phyloP scores from a whole-genome alignment of 345 rosid species.

The Luvunga scandens region DNA sequence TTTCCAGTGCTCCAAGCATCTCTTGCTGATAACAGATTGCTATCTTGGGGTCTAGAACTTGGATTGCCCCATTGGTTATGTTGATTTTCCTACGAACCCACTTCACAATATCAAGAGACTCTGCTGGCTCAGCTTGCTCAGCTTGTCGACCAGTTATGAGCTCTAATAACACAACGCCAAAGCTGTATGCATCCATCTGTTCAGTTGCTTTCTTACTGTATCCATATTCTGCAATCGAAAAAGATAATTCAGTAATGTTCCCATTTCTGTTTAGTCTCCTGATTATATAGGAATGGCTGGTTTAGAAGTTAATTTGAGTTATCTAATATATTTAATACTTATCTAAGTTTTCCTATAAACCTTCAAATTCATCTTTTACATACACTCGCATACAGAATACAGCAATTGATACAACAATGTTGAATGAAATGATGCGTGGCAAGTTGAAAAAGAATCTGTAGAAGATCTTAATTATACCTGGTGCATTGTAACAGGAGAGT shows the following conservation, averaged over 20 bases:
- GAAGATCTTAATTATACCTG: constrained; percentile 42
- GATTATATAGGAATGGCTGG: too few relatives aligned
- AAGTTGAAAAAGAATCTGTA: not conserved
- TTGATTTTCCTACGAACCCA: constrained; percentile 91
- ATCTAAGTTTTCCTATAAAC: not conserved
- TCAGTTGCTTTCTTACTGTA: constrained; percentile 80
- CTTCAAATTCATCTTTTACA: not conserved
- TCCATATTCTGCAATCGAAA: constrained; percentile 56
- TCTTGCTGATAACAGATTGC: constrained; percentile 42
- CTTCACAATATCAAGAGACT: constrained; percentile 68
- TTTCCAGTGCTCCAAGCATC: constrained; percentile 69
- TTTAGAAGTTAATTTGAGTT: too few relatives aligned
- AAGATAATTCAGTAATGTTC: not conserved
- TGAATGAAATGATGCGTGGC: not conserved
- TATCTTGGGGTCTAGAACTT: constrained; percentile 72
- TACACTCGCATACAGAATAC: not conserved
- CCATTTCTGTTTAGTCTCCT: too few relatives aligned
- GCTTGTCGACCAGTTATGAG: constrained; percentile 73
- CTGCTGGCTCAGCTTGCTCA: constrained; percentile 43
- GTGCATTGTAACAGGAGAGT: constrained; percentile 70
- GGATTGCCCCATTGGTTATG: constrained; percentile 61
- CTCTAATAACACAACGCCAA: constrained; percentile 80
- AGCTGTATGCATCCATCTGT: constrained; percentile 86
- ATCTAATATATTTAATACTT: too few relatives aligned
- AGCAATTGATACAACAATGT: not conserved